Conservation (phyloP, 768 basidiomycete genomes). For the Hypholoma fasciculare region DNA sequence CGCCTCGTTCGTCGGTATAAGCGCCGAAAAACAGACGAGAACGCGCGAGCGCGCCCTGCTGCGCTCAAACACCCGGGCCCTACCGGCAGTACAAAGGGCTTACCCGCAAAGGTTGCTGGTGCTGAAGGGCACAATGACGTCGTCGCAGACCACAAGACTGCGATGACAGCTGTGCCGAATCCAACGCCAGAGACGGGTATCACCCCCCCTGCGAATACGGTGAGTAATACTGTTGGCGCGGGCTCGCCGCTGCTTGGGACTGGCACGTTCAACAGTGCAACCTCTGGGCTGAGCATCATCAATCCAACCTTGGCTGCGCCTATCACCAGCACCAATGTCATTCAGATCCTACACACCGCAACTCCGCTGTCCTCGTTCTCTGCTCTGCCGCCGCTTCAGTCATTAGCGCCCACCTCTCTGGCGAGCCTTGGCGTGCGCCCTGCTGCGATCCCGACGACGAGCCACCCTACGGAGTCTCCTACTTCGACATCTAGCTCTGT, state of each 20-base stretch:
- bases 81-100: constrained; percentile 3
- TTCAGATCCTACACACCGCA: not conserved
- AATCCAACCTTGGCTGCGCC: constrained; percentile 6
- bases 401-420: constrained; percentile 12
- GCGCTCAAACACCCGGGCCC: constrained; percentile 1
- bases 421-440: constrained; percentile 3
- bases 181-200: constrained; percentile 48
- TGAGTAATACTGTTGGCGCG: constrained; percentile 20
- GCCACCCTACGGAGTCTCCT: constrained; percentile 14
- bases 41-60: not conserved
- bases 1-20: constrained; percentile 21
- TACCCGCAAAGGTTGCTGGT: constrained; percentile 6
- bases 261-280: constrained; percentile 19
- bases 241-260: constrained; percentile 30
- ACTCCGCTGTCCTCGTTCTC: constrained; percentile 20
- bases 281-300: constrained; percentile 13
- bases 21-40: constrained; percentile 5
- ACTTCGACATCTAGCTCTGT: constrained; percentile 2
- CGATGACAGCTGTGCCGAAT: constrained; percentile 45
- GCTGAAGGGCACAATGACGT: constrained; percentile 11
- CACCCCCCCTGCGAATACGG: not conserved
- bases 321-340: constrained; percentile 12
- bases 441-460: constrained; percentile 5
- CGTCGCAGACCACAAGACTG: constrained; percentile 15
- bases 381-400: constrained; percentile 22